These are phyloP conservation scores for Pyronema domesticum DNA, from an alignment of 495 filamentous ascomycete species.

Conservation along the genomic window DNA sequence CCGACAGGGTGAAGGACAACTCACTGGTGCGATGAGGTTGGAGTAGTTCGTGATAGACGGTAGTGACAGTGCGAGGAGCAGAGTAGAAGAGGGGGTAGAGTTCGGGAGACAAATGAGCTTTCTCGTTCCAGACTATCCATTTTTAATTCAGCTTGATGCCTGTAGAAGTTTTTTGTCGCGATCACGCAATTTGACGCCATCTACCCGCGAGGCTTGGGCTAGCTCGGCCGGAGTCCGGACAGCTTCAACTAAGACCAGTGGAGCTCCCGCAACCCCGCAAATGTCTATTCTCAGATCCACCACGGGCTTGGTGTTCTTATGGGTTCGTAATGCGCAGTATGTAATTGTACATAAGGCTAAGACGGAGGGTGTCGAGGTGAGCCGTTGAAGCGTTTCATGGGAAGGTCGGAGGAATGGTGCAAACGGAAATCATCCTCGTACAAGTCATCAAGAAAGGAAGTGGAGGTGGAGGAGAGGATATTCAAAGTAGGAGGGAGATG, in stretches of 20 bases:
- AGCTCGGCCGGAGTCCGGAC: too few relatives aligned
- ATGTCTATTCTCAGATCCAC: neutral
- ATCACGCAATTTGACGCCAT: neutral
- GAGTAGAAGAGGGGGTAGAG: neutral
- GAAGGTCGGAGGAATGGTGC: too few relatives aligned
- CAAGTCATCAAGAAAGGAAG: too few relatives aligned
- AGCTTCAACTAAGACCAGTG: too few relatives aligned
- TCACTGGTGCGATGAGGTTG: neutral
- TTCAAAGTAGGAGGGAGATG: too few relatives aligned
- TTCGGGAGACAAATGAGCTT: neutral
- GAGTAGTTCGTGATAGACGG: neutral
- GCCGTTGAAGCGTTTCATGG: too few relatives aligned
- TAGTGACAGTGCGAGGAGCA: neutral
- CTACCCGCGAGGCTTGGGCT: neutral
- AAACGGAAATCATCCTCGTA: too few relatives aligned
- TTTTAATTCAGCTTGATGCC: neutral
- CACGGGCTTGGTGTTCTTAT: neutral
- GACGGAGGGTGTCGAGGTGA: too few relatives aligned
- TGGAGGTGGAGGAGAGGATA: too few relatives aligned
- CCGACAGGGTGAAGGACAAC: neutral
- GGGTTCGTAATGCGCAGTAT: neutral
- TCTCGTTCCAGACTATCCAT: neutral
- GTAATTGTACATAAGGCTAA: too few relatives aligned
- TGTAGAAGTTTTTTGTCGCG: neutral
- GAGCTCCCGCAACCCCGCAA: neutral